A percentile compares a stretch with the other conserved stretches of the same genome.
These are phyloP conservation scores for Tremellales sp. DNA, from an alignment of 1,284 basidiomycete genomes.

Conservation along the genomic window DNA sequence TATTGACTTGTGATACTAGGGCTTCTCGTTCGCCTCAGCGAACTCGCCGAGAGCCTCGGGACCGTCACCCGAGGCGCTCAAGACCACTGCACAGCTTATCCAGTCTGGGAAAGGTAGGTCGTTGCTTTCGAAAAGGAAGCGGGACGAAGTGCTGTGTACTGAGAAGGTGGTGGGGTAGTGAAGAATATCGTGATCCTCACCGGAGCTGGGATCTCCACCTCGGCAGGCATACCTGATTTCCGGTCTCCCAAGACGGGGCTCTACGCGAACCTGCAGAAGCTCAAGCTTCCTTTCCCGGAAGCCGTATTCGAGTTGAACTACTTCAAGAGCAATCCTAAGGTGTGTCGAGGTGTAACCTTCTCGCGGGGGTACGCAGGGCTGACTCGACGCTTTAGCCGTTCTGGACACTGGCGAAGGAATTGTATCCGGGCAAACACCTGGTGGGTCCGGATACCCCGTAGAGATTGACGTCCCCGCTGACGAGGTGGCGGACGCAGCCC, in stretches of 20 bases:
- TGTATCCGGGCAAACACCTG: conserved; percentile 60
- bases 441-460: conserved; percentile 19
- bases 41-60: not conserved
- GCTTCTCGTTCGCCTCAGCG: too few species aligned
- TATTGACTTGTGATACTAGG: too few species aligned
- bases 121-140: not conserved
- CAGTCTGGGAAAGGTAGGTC: conserved; percentile 39
- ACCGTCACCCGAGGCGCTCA: conserved; percentile 10
- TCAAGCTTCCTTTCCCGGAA: conserved; percentile 56
- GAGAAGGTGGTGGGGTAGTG: conserved; percentile 19
- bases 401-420: conserved; percentile 81
- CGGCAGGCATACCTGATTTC: conserved; percentile 52
- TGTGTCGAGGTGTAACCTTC: conserved; percentile 6
- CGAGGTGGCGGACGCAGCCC: conserved; percentile 50
- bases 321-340: conserved; percentile 44
- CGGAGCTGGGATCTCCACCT: conserved; percentile 54
- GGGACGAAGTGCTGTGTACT: not conserved
- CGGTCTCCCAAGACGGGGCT: conserved; percentile 53
- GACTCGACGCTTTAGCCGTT: conserved; percentile 57
- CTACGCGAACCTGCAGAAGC: conserved; percentile 53
- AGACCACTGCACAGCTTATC: conserved; percentile 43
- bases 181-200: conserved; percentile 53
- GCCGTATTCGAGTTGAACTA: conserved; percentile 55
- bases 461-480: conserved; percentile 29
- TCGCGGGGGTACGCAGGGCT: not conserved